These are phyloP conservation scores for Gossypioides kirkii DNA, from an alignment of 345 rosid genomes.

Conservation along the genomic window DNA sequence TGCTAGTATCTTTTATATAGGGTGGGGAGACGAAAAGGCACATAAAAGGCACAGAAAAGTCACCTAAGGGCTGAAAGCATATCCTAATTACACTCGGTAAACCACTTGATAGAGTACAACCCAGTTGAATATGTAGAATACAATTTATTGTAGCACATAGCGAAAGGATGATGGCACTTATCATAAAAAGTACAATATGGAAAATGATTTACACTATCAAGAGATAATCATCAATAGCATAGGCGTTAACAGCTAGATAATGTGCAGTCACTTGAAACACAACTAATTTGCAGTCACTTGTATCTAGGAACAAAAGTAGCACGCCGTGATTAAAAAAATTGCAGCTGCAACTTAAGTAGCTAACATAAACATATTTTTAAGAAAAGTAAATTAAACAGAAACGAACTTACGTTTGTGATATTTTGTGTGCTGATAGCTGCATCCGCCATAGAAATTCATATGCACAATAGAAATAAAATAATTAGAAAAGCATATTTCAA, in stretches of 20 bases:
- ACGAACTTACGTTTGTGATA: conserved; percentile 92
- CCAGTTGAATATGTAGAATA: neutral
- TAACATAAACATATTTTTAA: conserved; percentile 11
- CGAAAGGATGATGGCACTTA: neutral
- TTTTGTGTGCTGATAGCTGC: conserved; percentile 99
- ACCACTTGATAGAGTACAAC: neutral
- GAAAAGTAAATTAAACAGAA: conserved; percentile 5
- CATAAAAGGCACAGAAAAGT: neutral
- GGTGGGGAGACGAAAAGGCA: neutral
- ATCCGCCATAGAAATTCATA: conserved; percentile 31
- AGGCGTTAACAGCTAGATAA: neutral
- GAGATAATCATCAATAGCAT: neutral
- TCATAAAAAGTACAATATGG: neutral
- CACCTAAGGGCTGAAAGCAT: neutral
- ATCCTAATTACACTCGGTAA: neutral
- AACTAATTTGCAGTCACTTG: neutral
- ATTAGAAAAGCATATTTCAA: conserved; percentile 27
- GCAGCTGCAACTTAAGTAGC: neutral
- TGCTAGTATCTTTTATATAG: neutral
- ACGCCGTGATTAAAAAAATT: neutral
- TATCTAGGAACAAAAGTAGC: conserved; percentile 1
- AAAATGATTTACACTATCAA: neutral
- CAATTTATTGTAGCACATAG: neutral
- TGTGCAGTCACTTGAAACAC: neutral
- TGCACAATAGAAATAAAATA: conserved; percentile 41